Base-by-base conservation (phyloP, 2,329 filamentous ascomycete genomes). In the Delphinella strobiligena region DNA sequence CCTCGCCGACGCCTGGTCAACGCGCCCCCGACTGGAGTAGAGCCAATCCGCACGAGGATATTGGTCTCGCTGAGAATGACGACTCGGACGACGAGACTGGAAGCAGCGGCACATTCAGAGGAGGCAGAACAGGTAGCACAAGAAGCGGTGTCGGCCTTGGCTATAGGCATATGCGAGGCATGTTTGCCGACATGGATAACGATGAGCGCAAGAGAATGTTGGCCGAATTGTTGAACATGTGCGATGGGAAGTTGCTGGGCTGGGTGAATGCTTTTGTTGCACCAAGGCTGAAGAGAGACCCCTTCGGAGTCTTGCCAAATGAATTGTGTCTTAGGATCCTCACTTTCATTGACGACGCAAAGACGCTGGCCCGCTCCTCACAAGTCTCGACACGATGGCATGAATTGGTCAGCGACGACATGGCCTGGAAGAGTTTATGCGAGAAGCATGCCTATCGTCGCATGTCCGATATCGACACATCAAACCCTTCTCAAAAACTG, bases 211-310 rank as follows among this genome's bases (percentile, higher is more conserved):
- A 87, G 52, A 75, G 83, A 30, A 75, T 93, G 52, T 67, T 98
- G 43, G 85, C 85, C 37, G 88, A 94, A 56, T 68, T 98, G 42
- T 68, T 98, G 48, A 93, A 93, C 54, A 74, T 94, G 51, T 98
- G 91, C 66, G 93, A 93, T 51, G 95, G 85, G 52, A 87, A 93
- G 54, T 82, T 93, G 60, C 70, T 98, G 49, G 94, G 87, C 61
- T 96, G 95, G 57, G 88, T 98, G 15, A 86, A 93, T 51, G 86
- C 93, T 58, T 93, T 94, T 61, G 89, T 98, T 50, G 89, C 86
- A 58, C 91, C 91, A 19, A 67, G 93, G 46, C 65, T 98, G 47
- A 95, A 95, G 63, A 94, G 95, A 60, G 91, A 98, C 58, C 91
- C 91, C 0, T 96, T 98, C 54, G 85, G 81, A 37, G 83, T 82